Evolutionary conservation across 768 basidiomycete genomes (phyloP).

Genomic region (Mycena indigotica): DNA sequence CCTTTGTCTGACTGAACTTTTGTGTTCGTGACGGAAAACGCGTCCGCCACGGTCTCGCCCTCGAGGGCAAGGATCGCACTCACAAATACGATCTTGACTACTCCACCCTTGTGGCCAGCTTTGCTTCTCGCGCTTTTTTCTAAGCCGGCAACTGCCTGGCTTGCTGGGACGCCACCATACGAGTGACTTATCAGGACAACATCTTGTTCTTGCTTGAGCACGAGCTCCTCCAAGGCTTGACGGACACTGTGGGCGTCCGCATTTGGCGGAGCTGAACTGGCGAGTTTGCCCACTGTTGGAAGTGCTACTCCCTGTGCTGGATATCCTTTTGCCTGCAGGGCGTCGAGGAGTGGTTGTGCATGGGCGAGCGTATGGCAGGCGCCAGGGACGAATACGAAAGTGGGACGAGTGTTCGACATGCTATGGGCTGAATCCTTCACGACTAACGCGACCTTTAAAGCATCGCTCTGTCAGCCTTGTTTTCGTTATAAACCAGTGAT

Average conservation of each 20-base stretch:
- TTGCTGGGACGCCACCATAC: background rate
- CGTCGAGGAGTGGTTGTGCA: background rate
- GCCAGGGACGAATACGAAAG: background rate
- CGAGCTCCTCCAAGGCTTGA: background rate
- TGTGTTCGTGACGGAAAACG: background rate
- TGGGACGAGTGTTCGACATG: background rate
- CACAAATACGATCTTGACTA: background rate
- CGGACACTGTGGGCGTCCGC: background rate
- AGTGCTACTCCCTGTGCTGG: background rate
- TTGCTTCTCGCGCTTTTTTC: background rate
- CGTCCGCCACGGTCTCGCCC: background rate
- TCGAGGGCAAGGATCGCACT: background rate
- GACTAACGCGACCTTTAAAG: too few relatives aligned
- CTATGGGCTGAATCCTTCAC: background rate
- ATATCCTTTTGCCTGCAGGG: background rate
- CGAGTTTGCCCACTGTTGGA: background rate
- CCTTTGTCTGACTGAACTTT: too few relatives aligned
- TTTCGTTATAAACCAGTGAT: too few relatives aligned
- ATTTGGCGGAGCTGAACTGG: background rate
- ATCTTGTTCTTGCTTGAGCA: background rate
- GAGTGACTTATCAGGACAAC: background rate
- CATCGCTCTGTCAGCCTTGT: too few relatives aligned
- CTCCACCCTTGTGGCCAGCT: background rate
- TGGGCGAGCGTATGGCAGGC: background rate
- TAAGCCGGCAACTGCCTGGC: background rate